These are phyloP conservation scores for Aspergillus sp. DNA, from an alignment of 2,329 filamentous ascomycete genomes.

Conservation along the genomic window DNA sequence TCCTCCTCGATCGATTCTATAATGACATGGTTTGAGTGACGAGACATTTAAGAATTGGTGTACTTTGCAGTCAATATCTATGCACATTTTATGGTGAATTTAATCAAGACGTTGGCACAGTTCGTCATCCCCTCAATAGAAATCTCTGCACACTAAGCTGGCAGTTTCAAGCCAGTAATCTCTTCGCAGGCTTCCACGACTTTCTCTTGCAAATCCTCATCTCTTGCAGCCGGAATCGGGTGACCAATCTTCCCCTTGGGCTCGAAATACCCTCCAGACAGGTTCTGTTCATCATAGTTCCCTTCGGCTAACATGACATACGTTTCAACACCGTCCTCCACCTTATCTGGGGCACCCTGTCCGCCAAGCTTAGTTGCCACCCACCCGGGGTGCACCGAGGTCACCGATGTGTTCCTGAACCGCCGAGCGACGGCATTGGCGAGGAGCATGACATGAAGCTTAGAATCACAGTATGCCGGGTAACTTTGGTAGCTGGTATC, in stretches of 20 bases:
- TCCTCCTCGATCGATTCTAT: no score
- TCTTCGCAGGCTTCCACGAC: slow-evolving; percentile 25
- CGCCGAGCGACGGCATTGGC: slow-evolving; percentile 55
- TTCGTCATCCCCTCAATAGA: no score
- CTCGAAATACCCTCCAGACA: slow-evolving; percentile 25
- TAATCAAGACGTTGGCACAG: no score
- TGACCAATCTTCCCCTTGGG: slow-evolving; percentile 21
- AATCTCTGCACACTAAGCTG: not conserved
- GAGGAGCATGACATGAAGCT: slow-evolving; percentile 59
- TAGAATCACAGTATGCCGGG: slow-evolving; percentile 55
- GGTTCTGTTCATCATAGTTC: slow-evolving; percentile 24
- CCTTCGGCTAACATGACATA: slow-evolving; percentile 51
- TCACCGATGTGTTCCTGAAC: slow-evolving; percentile 49
- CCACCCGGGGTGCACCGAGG: slow-evolving; percentile 55
- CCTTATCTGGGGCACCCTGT: slow-evolving; percentile 46
- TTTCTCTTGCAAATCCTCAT: slow-evolving; percentile 23
- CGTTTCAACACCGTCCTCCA: slow-evolving; percentile 51
- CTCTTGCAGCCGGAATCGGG: slow-evolving; percentile 14
- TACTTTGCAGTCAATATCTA: no score
- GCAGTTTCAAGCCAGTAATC: slow-evolving; percentile 14
- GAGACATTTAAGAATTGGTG: no score
- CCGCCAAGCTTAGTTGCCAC: slow-evolving; percentile 57
- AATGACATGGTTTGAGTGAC: no score
- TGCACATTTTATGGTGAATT: no score
- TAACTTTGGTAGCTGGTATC: slow-evolving; percentile 37